Conservation (phyloP, 1,284 basidiomycete genomes). For the Trametes pubescens region DNA sequence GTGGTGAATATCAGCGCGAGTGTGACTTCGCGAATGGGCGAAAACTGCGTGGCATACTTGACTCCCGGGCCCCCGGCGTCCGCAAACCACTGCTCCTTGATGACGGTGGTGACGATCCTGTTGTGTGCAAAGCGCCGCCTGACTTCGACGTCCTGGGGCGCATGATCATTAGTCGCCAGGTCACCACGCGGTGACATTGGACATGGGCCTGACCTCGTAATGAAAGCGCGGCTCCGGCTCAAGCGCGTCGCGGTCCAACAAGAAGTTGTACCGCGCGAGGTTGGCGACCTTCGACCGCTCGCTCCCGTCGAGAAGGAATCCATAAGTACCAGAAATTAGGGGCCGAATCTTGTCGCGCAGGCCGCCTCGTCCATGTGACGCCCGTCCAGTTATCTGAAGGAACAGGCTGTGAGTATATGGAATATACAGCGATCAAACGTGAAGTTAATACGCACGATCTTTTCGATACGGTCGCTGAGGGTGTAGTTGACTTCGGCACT, state of each 20-base stretch:
- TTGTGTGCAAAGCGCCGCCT: not conserved
- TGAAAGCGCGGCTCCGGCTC: slow-evolving; percentile 9
- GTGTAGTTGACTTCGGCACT: too few relatives aligned
- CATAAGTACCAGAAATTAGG: not conserved
- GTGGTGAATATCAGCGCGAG: slow-evolving; percentile 9
- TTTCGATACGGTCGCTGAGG: too few relatives aligned
- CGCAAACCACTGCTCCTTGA: slow-evolving; percentile 7
- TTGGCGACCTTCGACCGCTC: slow-evolving; percentile 1
- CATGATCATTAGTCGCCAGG: not conserved
- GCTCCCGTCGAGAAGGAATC: not conserved
- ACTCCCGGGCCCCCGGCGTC: not conserved
- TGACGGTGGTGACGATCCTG: not conserved
- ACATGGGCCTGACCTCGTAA: slow-evolving; percentile 2
- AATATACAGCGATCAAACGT: too few relatives aligned
- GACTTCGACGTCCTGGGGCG: not conserved
- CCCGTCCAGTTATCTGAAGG: slow-evolving; percentile 7
- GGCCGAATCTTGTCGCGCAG: slow-evolving; percentile 16
- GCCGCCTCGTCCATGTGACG: slow-evolving; percentile 9
- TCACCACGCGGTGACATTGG: too few relatives aligned
- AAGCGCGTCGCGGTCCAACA: not conserved
- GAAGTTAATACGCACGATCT: too few relatives aligned
- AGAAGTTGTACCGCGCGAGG: not conserved
- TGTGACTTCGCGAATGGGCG: slow-evolving; percentile 8
- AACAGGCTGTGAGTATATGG: too few relatives aligned
- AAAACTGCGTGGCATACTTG: slow-evolving; percentile 3